A percentile compares a stretch with the other conserved stretches of the same genome.
These are phyloP conservation scores for Daldinia loculata DNA, from an alignment of 495 filamentous ascomycete species.

Conservation along the genomic window DNA sequence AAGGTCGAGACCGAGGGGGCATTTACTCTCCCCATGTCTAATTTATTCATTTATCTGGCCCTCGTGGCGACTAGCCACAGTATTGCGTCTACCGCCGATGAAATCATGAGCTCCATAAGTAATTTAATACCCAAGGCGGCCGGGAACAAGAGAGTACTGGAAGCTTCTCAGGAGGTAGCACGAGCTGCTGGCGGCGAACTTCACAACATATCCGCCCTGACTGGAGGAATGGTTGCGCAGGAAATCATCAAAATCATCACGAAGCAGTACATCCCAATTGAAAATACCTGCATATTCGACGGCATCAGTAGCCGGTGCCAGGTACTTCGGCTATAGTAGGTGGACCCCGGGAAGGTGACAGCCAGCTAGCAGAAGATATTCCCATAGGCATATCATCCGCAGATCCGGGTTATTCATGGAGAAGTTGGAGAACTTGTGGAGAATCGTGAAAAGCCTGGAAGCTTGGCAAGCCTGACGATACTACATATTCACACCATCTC, in stretches of 20 bases:
- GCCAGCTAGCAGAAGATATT: slow-evolving; percentile 34
- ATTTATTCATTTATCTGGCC: slow-evolving; percentile 82
- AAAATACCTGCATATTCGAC: slow-evolving; percentile 94
- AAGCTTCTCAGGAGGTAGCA: slow-evolving; percentile 71
- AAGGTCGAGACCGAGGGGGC: slow-evolving; percentile 44
- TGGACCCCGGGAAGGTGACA: slow-evolving; percentile 25
- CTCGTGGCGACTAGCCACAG: slow-evolving; percentile 65
- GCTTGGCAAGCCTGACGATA: slow-evolving; percentile 47
- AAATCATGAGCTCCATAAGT: slow-evolving; percentile 54
- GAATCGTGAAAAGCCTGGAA: slow-evolving; percentile 39
- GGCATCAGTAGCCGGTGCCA: slow-evolving; percentile 82
- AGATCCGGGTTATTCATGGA: slow-evolving; percentile 56
- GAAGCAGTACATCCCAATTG: slow-evolving; percentile 93
- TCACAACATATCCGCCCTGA: slow-evolving; percentile 91
- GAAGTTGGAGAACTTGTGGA: slow-evolving; percentile 44
- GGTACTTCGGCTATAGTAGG: slow-evolving; percentile 64
- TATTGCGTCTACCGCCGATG: slow-evolving; percentile 55
- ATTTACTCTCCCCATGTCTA: slow-evolving; percentile 61
- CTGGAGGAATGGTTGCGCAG: slow-evolving; percentile 92
- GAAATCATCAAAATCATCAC: slow-evolving; percentile 97
- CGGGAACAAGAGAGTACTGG: slow-evolving; percentile 55
- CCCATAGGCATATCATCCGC: slow-evolving; percentile 49
- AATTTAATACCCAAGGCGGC: slow-evolving; percentile 56
- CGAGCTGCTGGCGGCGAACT: slow-evolving; percentile 86
- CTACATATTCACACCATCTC: slow-evolving; percentile 43